These are phyloP conservation scores for Teratosphaeria pseudoeucalypti DNA, from an alignment of 2,329 filamentous ascomycete species.

Conservation along the genomic window DNA sequence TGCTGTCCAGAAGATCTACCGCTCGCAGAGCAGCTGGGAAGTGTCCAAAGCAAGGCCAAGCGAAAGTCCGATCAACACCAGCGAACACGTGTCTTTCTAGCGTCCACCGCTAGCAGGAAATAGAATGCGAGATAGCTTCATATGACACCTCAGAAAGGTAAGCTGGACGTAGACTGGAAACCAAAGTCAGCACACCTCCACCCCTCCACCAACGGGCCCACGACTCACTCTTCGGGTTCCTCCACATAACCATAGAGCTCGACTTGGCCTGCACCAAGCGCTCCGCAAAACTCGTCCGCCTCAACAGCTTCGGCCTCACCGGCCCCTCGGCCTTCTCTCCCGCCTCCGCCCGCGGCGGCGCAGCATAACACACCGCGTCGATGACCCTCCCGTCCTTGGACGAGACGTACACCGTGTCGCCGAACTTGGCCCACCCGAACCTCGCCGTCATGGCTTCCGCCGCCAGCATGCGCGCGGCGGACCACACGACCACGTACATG, in stretches of 20 bases:
- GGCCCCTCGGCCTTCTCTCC: not conserved
- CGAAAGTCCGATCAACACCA: too few species aligned
- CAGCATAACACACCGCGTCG: not conserved
- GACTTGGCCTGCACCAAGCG: not conserved
- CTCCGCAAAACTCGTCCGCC: not conserved
- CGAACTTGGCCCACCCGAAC: not conserved
- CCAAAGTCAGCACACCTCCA: not conserved
- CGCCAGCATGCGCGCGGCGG: not conserved
- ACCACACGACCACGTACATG: not conserved
- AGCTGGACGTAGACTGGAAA: not conserved
- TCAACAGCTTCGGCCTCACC: not conserved
- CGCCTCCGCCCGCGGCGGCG: not conserved
- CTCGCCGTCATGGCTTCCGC: not conserved
- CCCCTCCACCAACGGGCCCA: not conserved
- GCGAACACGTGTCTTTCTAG: not conserved
- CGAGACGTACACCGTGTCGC: not conserved
- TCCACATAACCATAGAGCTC: not conserved
- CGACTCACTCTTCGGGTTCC: not conserved
- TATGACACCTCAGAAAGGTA: not conserved
- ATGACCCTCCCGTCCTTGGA: not conserved
- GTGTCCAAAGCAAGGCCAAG: too few species aligned
- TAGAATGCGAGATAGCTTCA: not conserved
- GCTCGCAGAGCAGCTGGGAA: not conserved
- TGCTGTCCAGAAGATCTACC: not conserved
- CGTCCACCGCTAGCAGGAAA: not conserved